Evolutionary conservation across 2,329 filamentous ascomycete species (phyloP).

Genomic region (Coniochaeta ligniaria): DNA sequence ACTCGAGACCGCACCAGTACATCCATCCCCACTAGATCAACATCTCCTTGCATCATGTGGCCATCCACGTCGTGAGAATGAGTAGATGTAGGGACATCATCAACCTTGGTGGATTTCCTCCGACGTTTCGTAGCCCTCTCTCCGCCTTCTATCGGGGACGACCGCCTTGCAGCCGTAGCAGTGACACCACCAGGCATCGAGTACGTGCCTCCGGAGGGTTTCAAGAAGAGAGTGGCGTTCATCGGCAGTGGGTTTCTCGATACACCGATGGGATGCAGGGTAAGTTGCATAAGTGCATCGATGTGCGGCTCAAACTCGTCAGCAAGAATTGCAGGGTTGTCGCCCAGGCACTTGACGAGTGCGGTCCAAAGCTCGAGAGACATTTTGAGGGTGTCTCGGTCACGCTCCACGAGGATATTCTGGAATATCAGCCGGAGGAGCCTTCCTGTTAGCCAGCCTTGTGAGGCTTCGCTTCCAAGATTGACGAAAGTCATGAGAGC

Average conservation of each 20-base stretch:
- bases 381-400: conserved; percentile 71
- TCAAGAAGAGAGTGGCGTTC: conserved; percentile 83
- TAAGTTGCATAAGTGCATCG: conserved; percentile 73
- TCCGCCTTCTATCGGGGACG: conserved; percentile 43
- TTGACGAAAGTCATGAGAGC: conserved; percentile 89
- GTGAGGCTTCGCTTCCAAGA: conserved; percentile 70
- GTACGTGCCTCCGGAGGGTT: conserved; percentile 84
- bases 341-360: conserved; percentile 61
- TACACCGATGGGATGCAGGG: conserved; percentile 86
- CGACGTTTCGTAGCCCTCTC: conserved; percentile 68
- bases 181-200: conserved; percentile 38
- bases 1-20: conserved; percentile 82
- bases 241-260: conserved; percentile 86
- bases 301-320: conserved; percentile 69
- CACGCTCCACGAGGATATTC: conserved; percentile 88
- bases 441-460: conserved; percentile 88
- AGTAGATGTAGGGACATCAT: conserved; percentile 55
- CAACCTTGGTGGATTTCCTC: conserved; percentile 76
- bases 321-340: conserved; percentile 57
- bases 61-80: conserved; percentile 93
- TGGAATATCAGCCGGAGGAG: conserved; percentile 87
- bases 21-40: conserved; percentile 88
- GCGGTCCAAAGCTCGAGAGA: conserved; percentile 85
- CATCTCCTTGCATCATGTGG: conserved; percentile 94
- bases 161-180: conserved; percentile 33